Base-by-base conservation (phyloP, 2,329 filamentous ascomycete genomes). In the Phaeosphaeriaceae sp. region DNA sequence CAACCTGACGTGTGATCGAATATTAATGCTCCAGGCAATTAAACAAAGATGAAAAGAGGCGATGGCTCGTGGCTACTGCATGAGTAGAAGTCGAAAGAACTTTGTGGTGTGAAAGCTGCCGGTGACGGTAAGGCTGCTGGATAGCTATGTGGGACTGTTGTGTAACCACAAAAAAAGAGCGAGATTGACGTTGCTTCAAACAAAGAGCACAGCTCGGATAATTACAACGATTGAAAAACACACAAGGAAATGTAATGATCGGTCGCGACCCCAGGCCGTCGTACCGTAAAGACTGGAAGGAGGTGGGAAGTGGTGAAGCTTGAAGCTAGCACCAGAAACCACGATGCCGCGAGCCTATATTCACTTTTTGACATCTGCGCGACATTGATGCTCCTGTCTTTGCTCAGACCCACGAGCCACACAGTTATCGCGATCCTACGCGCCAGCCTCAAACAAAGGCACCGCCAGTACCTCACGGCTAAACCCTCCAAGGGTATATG, bases 381-480 rank as follows among this genome's bases (percentile, higher is more conserved):
- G 56, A 65, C 66, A 61, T 68, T 61, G 64, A 55, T 64, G 58
- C 58, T 60, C 69, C 55, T 58, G 57, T 52, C 55, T n/a, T n/a
- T 60, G 54, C 46, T 44, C 60, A 61, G 64, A 63, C 68, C 67
- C 69, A 67, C 64, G 64, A 72, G 66, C 68, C 64, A 71, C 62
- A 57, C 62, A 57, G n/a, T 65, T 51, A 42, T 60, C 63, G 63
- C 71, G 61, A 63, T 65, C 68, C 65, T 67, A 72, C 65, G 70
- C 69, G 70, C 73, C 70, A 73, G 69, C 66, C 69, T 76, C 75
- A 76, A 74, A 77, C 72, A 52, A 64, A 68, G 59, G 60, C 56
- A 70, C 61, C 59, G 64, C 66, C 65, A 65, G 60, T 70, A 64
- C 69, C 67, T 70, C 62, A 69, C 72, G 71, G 68, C 70, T 75